These are phyloP conservation scores for Erodium texanum DNA, from an alignment of 441 rosid species.

Conservation along the genomic window DNA sequence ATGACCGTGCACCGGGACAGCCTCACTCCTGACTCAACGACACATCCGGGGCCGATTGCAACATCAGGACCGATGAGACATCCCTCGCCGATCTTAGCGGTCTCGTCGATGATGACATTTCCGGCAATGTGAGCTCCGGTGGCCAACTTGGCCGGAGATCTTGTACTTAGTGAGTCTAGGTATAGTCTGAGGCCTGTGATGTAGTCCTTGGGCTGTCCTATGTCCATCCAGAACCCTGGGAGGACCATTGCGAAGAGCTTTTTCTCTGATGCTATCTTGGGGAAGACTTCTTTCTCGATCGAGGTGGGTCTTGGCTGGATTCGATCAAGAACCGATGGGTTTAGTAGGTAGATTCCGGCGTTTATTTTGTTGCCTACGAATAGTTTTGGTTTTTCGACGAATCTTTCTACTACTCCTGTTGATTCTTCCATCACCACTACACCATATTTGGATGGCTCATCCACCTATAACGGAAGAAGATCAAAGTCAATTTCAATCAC, in stretches of 20 bases:
- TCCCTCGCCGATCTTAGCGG: too few species aligned
- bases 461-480: constrained; percentile 41
- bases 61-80: too few species aligned
- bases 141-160: constrained; percentile 44
- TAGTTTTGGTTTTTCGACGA: constrained; percentile 82
- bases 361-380: constrained; percentile 95
- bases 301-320: constrained; percentile 88
- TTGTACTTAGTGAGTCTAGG: constrained; percentile 70
- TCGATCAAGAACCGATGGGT: constrained; percentile 76
- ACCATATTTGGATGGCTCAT: constrained; percentile 96
- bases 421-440: constrained; percentile 86
- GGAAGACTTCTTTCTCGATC: constrained; percentile 91
- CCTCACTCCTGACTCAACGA: too few species aligned
- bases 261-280: constrained; percentile 66
- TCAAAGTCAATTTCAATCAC: too few species aligned
- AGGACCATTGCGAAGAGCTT: constrained; percentile 85
- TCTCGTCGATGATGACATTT: too few species aligned
- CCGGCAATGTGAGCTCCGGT: background rate
- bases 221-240: constrained; percentile 98
- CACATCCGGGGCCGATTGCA: too few species aligned
- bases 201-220: constrained; percentile 93
- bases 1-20: too few species aligned
- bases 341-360: constrained; percentile 83
- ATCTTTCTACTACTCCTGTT: constrained; percentile 67
- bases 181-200: constrained; percentile 83